Evolutionary conservation across 768 basidiomycete species (phyloP), one percentile per base, ranked within the genome.

Genomic region (Dioszegia crocea): DNA sequence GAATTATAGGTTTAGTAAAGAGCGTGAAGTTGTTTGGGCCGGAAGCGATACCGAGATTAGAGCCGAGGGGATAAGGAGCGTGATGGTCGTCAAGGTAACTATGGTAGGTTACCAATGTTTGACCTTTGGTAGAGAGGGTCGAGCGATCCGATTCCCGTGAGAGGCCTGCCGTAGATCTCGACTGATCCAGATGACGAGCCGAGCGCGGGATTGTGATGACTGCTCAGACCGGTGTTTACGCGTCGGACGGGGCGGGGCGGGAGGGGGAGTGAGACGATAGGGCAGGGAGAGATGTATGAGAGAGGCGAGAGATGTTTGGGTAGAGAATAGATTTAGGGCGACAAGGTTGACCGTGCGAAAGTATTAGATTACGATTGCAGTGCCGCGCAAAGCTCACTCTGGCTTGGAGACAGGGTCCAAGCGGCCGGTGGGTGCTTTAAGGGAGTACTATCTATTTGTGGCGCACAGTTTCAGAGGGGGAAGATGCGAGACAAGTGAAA

Each of bases 1-100:
- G n/a, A n/a, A 51, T 51, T 38, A 39, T 51, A 39, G 33, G n/a
- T 49, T 30, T 46, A 11, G 49, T 53, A 53, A 53, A 53, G 51
- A 41, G 36, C 36, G 51, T 53, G 38, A 4, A 4, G 33, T 6
- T 30, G 47, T 48, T 31, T 46, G 19, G 26, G 14, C 3, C 19
- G 27, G 33, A 33, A 48, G 23, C n/a, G 44, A 45, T 5, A 45
- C 19, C 44, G 44, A 45, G 9, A 26, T 8, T 8, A n/a, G 40
- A 41, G 21, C 36, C 44, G 46, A 48, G 12, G 45, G 45, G 10
- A 46, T 26, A 23, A 50, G 49, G 33, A 29, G 31, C 33, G 33
- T 33, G 51, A 27, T 39, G 36, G 51, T 39, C 12, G 38, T 19
- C 33, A 53, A 40, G 44, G 26, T 16, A 17, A 43, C 33, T 14